phyloP scores from a whole-genome alignment of 2,329 filamentous ascomycete species.

The Ramularia collo-cygni region DNA sequence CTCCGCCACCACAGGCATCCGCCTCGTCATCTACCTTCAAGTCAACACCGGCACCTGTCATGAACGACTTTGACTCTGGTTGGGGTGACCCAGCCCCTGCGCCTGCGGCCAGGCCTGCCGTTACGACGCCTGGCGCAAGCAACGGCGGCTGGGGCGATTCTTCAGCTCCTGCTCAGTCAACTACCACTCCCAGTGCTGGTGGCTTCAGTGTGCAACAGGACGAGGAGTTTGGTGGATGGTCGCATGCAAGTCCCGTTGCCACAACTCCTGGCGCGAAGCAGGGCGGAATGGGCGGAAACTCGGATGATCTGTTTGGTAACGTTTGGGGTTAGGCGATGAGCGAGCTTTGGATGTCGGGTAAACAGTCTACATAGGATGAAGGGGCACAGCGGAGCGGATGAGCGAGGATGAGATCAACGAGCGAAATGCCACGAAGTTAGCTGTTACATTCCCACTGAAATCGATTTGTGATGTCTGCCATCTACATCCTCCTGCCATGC shows the following conservation, averaged over 20 bases:
- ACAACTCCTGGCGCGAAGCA: conserved; percentile 40
- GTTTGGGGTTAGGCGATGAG: conserved; percentile 87
- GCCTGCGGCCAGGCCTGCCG: conserved; percentile 39
- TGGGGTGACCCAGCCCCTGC: conserved; percentile 56
- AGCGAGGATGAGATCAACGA: conserved; percentile 1
- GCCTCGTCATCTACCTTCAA: conserved; percentile 39
- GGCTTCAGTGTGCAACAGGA: conserved; percentile 63
- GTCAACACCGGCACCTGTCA: conserved; percentile 28
- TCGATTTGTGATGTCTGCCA: too few species aligned
- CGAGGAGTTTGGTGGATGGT: conserved; percentile 95
- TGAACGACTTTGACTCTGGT: conserved; percentile 41
- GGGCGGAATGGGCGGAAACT: conserved; percentile 41
- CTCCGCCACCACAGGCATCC: conserved; percentile 32
- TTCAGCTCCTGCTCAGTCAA: conserved; percentile 46
- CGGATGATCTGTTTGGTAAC: conserved; percentile 88
- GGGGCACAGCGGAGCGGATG: conserved; percentile 2
- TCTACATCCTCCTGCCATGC: too few species aligned
- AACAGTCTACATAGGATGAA: too few species aligned
- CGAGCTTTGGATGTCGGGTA: too few species aligned
- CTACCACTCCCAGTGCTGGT: conserved; percentile 16
- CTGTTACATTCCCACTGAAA: too few species aligned
- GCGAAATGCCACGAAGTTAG: too few species aligned
- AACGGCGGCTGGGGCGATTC: conserved; percentile 59
- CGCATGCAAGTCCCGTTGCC: conserved; percentile 54
- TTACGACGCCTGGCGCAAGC: too few species aligned